These are phyloP conservation scores for Agarophyton chilense DNA, from an alignment of 23 red algal species.

Conservation along the genomic window DNA sequence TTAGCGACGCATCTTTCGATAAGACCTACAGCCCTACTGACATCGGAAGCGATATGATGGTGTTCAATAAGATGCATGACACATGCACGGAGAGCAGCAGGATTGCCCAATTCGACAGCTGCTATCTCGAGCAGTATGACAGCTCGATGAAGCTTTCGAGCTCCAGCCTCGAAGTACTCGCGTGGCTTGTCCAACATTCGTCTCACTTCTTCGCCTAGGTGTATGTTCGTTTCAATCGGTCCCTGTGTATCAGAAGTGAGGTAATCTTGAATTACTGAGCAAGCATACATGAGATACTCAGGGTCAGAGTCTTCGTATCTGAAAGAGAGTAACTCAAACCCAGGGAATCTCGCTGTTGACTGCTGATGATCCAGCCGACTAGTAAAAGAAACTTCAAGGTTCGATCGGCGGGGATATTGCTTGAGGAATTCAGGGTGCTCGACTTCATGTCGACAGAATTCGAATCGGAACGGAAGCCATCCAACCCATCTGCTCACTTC, in stretches of 20 bases:
- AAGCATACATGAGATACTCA: conserved; percentile 25
- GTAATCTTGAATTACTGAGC: conserved; percentile 3
- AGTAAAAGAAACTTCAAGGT: background rate
- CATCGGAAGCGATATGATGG: conserved; percentile 13
- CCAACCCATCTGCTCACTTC: conserved; percentile 18
- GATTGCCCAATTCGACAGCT: background rate
- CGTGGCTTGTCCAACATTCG: background rate
- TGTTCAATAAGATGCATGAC: conserved; percentile 18
- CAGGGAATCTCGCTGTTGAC: conserved; percentile 3
- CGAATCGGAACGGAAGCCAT: conserved; percentile 50
- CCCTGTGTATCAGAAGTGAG: background rate
- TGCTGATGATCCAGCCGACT: background rate
- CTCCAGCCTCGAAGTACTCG: background rate
- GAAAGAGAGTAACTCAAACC: background rate
- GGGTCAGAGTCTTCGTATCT: conserved; percentile 2
- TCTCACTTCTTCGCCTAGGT: background rate
- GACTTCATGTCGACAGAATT: conserved; percentile 43
- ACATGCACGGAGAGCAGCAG: background rate
- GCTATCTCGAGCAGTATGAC: conserved; percentile 28
- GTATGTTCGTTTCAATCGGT: background rate
- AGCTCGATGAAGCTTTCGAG: conserved; percentile 19
- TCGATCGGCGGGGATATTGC: conserved; percentile 20
- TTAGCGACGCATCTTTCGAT: conserved; percentile 13
- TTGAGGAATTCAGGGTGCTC: background rate
- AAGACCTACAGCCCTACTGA: background rate